phyloP scores from a whole-genome alignment of 2,329 filamentous ascomycete species.

The Fusarium burgessii region DNA sequence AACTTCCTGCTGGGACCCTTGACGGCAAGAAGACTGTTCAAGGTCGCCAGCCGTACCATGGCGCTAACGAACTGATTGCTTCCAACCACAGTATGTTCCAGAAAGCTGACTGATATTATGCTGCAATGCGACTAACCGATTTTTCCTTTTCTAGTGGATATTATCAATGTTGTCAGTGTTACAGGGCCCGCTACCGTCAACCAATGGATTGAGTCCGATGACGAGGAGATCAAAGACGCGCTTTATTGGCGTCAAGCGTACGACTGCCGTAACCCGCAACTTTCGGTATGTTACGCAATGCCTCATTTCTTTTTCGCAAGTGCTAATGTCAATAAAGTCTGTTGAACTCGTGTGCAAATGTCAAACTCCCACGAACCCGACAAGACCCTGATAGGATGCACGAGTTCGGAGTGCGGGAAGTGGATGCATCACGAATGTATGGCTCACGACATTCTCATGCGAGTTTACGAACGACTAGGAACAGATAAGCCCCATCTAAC shows the following conservation, averaged over 20 bases:
- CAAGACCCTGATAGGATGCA: conserved; percentile 68
- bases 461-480: conserved; percentile 62
- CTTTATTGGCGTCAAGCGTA: no score
- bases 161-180: no score
- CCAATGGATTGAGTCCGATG: no score
- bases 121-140: conserved; percentile 19
- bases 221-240: no score
- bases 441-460: conserved; percentile 63
- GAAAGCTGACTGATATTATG: not conserved
- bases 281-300: no score
- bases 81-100: conserved; percentile 74
- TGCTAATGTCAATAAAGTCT: no score
- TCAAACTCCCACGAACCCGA: conserved; percentile 49
- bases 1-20: conserved; percentile 68
- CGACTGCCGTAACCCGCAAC: no score
- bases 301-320: no score
- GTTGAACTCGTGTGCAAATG: no score
- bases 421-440: conserved; percentile 75
- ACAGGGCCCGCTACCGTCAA: no score
- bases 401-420: conserved; percentile 63
- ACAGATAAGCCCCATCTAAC: conserved; percentile 61
- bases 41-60: conserved; percentile 75
- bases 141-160: not conserved
- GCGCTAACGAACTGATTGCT: conserved; percentile 75
- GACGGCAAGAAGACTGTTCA: conserved; percentile 63